These are phyloP conservation scores for Herpomyces periplanetae DNA, from an alignment of 2,329 filamentous ascomycete species.

Conservation along the genomic window DNA sequence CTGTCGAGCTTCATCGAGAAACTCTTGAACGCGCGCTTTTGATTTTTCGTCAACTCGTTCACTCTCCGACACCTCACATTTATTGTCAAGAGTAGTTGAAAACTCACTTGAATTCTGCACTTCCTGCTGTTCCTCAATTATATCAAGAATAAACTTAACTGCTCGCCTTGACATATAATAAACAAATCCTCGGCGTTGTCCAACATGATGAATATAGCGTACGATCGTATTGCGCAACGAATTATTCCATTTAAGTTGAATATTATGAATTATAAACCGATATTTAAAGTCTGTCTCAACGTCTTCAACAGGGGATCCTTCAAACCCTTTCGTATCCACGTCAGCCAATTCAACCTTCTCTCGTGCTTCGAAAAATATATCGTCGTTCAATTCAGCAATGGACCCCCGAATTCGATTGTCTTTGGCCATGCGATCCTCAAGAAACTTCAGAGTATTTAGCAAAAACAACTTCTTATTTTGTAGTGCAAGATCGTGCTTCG, in stretches of 20 bases:
- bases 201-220: constrained; percentile 85
- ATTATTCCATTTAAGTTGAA: constrained; percentile 96
- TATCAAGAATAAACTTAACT: constrained; percentile 89
- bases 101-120: constrained; percentile 18
- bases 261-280: constrained; percentile 85
- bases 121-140: constrained; percentile 69
- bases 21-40: constrained; percentile 41
- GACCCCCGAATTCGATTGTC: constrained; percentile 15
- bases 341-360: constrained; percentile 12
- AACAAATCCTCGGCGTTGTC: constrained; percentile 71
- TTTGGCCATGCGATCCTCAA: constrained; percentile 15
- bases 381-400: constrained; percentile 10
- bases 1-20: constrained; percentile 43
- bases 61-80: too few species aligned
- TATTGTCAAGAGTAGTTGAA: too few species aligned
- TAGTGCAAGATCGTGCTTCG: constrained; percentile 16
- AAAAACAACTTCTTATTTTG: constrained; percentile 18
- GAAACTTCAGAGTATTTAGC: constrained; percentile 14
- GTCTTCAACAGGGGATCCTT: constrained; percentile 29
- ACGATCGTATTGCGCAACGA: constrained; percentile 75
- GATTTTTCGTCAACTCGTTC: constrained; percentile 4
- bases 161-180: constrained; percentile 88
- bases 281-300: constrained; percentile 89
- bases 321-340: constrained; percentile 14
- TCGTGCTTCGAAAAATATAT: constrained; percentile 4